phyloP scores from a whole-genome alignment of 1,284 basidiomycete genomes.

The Entoloma clypeatum region DNA sequence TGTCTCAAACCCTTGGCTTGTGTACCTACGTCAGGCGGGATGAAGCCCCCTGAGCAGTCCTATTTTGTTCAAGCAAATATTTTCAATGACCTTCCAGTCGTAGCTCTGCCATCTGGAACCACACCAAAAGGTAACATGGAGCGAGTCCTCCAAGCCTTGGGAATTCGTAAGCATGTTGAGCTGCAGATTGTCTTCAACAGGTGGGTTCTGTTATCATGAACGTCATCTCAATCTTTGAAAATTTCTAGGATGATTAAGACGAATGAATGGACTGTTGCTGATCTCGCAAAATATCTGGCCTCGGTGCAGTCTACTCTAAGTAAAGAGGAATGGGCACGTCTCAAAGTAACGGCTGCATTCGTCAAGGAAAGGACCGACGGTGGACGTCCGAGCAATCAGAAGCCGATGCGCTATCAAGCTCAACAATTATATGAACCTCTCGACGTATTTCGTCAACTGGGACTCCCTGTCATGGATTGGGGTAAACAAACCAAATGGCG shows the following conservation, averaged over 20 bases:
- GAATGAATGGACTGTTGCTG: slow-evolving; percentile 75
- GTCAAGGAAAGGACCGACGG: slow-evolving; percentile 50
- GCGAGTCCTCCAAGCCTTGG: slow-evolving; percentile 73
- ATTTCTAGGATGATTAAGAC: slow-evolving; percentile 76
- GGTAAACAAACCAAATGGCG: slow-evolving; percentile 76
- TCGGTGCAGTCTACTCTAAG: slow-evolving; percentile 74
- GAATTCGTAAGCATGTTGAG: slow-evolving; percentile 90
- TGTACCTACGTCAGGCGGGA: slow-evolving; percentile 81
- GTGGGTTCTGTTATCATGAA: slow-evolving; percentile 35
- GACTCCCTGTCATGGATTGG: slow-evolving; percentile 88
- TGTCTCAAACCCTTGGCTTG: slow-evolving; percentile 67
- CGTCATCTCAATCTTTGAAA: slow-evolving; percentile 8
- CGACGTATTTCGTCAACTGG: slow-evolving; percentile 69
- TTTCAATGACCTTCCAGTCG: slow-evolving; percentile 85
- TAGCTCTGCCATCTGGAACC: slow-evolving; percentile 67
- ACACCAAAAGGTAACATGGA: slow-evolving; percentile 75
- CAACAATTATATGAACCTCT: slow-evolving; percentile 82
- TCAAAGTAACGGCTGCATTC: slow-evolving; percentile 82
- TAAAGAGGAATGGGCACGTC: slow-evolving; percentile 63
- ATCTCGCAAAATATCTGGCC: slow-evolving; percentile 87
- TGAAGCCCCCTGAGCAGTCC: slow-evolving; percentile 71
- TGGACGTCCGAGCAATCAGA: slow-evolving; percentile 27
- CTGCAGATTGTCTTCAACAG: slow-evolving; percentile 84
- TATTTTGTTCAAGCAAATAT: slow-evolving; percentile 90
- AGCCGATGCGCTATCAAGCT: slow-evolving; percentile 54